A percentile compares a stretch with the other conserved stretches of the same genome.
These are phyloP conservation scores for Cryptosporidium felis DNA, from an alignment of 169 alveolate species.

Conservation along the genomic window DNA sequence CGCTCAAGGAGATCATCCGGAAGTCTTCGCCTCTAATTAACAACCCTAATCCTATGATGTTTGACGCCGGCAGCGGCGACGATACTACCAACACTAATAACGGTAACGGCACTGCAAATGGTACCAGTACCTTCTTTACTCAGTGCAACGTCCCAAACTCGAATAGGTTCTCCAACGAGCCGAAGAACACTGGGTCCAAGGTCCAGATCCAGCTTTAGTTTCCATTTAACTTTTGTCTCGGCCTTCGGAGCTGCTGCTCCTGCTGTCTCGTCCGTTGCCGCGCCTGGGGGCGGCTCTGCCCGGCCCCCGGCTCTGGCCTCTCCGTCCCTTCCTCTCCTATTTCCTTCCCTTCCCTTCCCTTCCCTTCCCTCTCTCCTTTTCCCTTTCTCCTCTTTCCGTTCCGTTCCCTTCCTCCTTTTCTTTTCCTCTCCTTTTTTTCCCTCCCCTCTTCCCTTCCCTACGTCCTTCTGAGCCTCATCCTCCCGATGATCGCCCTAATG, in stretches of 20 bases:
- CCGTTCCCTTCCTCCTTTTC: neutral
- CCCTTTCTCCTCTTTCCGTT: too few relatives aligned
- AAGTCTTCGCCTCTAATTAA: neutral
- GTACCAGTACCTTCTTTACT: conserved; percentile 1
- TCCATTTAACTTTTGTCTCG: too few relatives aligned
- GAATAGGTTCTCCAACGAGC: conserved; percentile 49
- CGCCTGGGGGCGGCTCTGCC: too few relatives aligned
- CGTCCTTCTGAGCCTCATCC: neutral
- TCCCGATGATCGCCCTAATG: neutral
- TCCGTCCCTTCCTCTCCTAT: too few relatives aligned
- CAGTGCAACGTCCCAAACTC: conserved; percentile 46
- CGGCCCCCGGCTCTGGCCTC: too few relatives aligned
- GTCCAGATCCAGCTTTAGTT: conserved; percentile 47
- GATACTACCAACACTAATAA: neutral
- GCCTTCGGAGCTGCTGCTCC: too few relatives aligned
- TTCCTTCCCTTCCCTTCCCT: too few relatives aligned
- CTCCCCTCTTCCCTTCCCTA: neutral
- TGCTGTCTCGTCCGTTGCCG: too few relatives aligned
- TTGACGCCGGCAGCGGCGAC: neutral
- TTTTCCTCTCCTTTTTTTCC: neutral
- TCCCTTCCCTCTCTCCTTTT: too few relatives aligned
- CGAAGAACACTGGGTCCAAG: conserved; percentile 4
- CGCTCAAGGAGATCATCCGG: conserved; percentile 16
- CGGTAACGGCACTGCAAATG: neutral
- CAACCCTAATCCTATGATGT: neutral